Evolutionary conservation across 345 rosid species (phyloP), one percentile per base, ranked within the genome.

Genomic region (Aegle marmelos): DNA sequence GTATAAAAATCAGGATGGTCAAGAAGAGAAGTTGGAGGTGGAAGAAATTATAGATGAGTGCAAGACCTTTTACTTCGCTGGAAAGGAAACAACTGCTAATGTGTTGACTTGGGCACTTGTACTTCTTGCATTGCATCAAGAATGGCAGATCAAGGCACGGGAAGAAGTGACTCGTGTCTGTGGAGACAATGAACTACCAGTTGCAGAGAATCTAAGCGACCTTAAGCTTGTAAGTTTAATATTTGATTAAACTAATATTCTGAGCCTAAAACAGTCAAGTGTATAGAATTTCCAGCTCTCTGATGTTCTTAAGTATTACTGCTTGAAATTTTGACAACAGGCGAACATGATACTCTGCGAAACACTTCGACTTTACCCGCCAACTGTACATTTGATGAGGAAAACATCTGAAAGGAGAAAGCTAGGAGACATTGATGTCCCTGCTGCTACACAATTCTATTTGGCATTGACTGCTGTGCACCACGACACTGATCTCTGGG

Each of bases 1-100:
- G 0, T 84, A 86, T 62, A 85, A 63, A 57, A 90, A 87, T 69
- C 88, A 79, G 34, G 79, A 89, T 73, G 95, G 83, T 34, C 65
- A 81, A 79, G 95, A 92, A 74, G 94, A 92, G 83, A 90, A 54
- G 33, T 79, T 92, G 64, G 86, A 79, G 13, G 81, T 85, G 21
- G 95, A 91, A 79, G 95, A 93, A 73, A 86, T 95, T 48, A 89
- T 93, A 73, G 92, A 93, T 31, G 97, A 95, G 78, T 91, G 96
- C 88, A 91, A 95, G 80, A 93, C 96, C 7, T 91, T 95, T 78
- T 93, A 93, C 81, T 91, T 93, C 65, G 96, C 97, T 9, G 98
- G 96, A 50, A 93, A 93, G 39, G 97, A 95, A 80, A 95, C 98
- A 14, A 85, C 92, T 1, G 98, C 87, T 48, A 84, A 88, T 31